Evolutionary conservation across 176 grass and related monocot genomes (phyloP).

Genomic region (Musa troglodytarum): DNA sequence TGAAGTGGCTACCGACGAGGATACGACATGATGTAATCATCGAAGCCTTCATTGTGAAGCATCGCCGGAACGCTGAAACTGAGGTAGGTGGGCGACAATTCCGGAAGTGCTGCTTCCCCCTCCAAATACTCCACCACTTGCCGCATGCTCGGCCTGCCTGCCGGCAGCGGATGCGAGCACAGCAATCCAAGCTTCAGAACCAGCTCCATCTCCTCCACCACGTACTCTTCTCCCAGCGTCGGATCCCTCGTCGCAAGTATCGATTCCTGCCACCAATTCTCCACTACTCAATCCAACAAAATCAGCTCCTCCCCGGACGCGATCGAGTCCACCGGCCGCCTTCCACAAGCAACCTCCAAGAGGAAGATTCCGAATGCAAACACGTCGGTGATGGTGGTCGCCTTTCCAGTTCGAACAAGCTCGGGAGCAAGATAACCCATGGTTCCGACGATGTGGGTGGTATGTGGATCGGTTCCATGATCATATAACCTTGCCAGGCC

Average conservation of each 20-base stretch:
- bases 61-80: no score
- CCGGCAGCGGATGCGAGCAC: not conserved
- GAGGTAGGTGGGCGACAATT: no score
- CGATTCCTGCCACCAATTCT: not conserved
- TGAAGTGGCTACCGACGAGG: no score
- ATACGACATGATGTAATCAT: no score
- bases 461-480: constrained; percentile 13
- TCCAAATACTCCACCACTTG: not conserved
- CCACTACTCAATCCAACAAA: constrained; percentile 14
- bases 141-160: not conserved
- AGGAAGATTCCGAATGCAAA: constrained; percentile 39
- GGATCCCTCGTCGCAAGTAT: not conserved
- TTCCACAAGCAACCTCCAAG: not conserved
- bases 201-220: not conserved
- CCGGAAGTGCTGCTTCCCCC: no score
- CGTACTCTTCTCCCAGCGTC: not conserved
- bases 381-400: constrained; percentile 36
- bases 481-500: no score
- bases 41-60: no score
- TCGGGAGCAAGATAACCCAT: constrained; percentile 35
- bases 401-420: constrained; percentile 23
- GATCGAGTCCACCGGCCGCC: constrained; percentile 22
- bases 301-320: not conserved
- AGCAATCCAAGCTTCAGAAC: not conserved
- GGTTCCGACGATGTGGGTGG: constrained; percentile 9